phyloP scores from a whole-genome alignment of 192 early-diverging fungal genomes.

The Cladochytrium replicatum region DNA sequence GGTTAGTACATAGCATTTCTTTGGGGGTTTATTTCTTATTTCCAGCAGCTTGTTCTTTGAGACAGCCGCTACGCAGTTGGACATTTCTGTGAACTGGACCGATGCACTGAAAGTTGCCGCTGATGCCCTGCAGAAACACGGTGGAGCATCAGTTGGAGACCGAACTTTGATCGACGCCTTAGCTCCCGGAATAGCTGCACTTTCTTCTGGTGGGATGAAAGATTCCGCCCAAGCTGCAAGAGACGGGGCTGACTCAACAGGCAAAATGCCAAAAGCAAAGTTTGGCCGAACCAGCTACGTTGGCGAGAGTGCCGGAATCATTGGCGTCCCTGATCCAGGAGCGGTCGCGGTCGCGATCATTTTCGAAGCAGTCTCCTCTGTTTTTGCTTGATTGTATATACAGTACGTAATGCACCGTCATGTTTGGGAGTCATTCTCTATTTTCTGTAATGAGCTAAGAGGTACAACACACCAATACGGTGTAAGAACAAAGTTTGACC shows the following conservation, averaged over 20 bases:
- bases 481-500: too few species aligned
- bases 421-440: too few species aligned
- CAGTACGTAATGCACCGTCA: too few species aligned
- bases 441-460: too few species aligned
- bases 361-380: constrained; percentile 17
- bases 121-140: background rate
- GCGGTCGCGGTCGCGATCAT: constrained; percentile 18
- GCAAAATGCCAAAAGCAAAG: constrained; percentile 13
- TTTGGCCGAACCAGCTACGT: constrained; percentile 16
- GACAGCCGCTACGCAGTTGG: constrained; percentile 1
- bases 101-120: constrained; percentile 4
- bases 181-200: constrained; percentile 5
- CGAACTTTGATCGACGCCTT: constrained; percentile 25
- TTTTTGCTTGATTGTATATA: too few species aligned
- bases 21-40: background rate
- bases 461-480: too few species aligned
- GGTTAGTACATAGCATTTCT: constrained; percentile 59
- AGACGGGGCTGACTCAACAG: constrained; percentile 15
- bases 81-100: background rate
- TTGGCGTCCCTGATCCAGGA: constrained; percentile 26
- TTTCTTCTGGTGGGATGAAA: background rate
- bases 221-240: background rate
- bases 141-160: constrained; percentile 19
- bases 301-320: constrained; percentile 1
- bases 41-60: constrained; percentile 10